Base-by-base conservation (phyloP, 140 eudicot genomes). In the Ambrosia hybrid region DNA sequence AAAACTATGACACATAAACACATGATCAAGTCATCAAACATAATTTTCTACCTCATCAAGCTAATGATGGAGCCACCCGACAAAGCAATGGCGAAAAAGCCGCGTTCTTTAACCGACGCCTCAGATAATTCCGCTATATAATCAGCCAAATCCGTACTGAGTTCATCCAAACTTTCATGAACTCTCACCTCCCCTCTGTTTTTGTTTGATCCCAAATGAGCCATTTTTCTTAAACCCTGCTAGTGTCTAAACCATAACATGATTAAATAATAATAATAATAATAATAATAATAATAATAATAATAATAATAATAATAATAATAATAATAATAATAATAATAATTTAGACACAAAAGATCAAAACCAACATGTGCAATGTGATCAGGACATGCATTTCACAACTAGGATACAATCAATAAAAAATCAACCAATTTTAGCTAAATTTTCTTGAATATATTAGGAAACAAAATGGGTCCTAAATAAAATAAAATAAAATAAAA, bases 61-160 rank as follows among this genome's bases (percentile, higher is more conserved):
- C 78, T 81, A 67, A 92, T 81, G 51, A 89, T 82, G 45, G 98
- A 92, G 75, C 98, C 98, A 51, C 98, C 95, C 15, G 98, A 89
- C 57, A 92, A 76, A 74, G 98, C 96, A 80, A 92, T 76, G 80
- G 95, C 79, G 70, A 92, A 92, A 77, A 76, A 82, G 4, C 98
- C 96, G 9, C 95, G 82, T 68, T 92, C 98, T 76, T 89, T 92
- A 33, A 92, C 91, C 2, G 92, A 82, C 17, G 73, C 84, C 70
- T 92, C 98, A 1, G 98, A 92, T 80, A 92, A 52, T 62, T 89
- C 92, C 1, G 95, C 91, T n/a, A 92, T 80, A 64, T 89, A 89
- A 6, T 92, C 98, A n/a, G 86, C 96, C 68, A 92, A 87, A 79
- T 87, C 88, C 12, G 90, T 82, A 72, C 82, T 89, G 15, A 92